phyloP scores from a whole-genome alignment of 768 basidiomycete species.

The Phallus indusiatus region DNA sequence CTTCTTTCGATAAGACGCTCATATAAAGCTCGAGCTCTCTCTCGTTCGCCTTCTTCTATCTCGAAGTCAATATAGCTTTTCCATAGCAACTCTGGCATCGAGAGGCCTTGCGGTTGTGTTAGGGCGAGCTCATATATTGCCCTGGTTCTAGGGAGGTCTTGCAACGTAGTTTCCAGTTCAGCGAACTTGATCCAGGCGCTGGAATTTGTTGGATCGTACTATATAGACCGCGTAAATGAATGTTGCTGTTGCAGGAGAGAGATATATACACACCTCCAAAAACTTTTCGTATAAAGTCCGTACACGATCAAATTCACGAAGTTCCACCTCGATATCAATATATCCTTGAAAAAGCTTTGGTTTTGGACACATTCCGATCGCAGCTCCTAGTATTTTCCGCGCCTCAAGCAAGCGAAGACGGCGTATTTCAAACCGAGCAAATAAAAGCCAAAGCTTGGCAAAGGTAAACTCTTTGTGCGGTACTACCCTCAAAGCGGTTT shows the following conservation, averaged over 20 bases:
- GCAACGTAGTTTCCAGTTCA: conserved; percentile 79
- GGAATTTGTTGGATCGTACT: conserved; percentile 85
- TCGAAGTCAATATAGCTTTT: conserved; percentile 98
- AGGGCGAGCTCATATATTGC: conserved; percentile 92
- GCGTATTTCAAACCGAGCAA: conserved; percentile 86
- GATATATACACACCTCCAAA: conserved; percentile 56
- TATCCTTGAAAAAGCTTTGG: conserved; percentile 94
- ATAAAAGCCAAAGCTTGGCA: conserved; percentile 91
- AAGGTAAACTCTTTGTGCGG: conserved; percentile 98
- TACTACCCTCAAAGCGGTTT: conserved; percentile 78
- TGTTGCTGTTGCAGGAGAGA: not conserved
- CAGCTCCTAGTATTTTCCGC: conserved; percentile 79
- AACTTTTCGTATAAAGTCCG: conserved; percentile 90
- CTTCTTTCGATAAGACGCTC: conserved; percentile 80
- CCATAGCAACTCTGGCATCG: conserved; percentile 93
- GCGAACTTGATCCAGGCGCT: conserved; percentile 95
- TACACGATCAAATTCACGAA: conserved; percentile 93
- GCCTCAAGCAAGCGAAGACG: conserved; percentile 74
- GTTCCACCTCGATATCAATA: conserved; percentile 88
- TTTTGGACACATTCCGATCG: conserved; percentile 94
- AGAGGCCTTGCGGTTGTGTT: conserved; percentile 61
- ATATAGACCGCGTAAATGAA: conserved; percentile 16
- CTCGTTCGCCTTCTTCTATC: conserved; percentile 86
- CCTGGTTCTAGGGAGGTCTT: conserved; percentile 81
- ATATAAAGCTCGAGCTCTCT: conserved; percentile 73